phyloP scores from a whole-genome alignment of 2,329 filamentous ascomycete species.

The Fonsecaea nubica region DNA sequence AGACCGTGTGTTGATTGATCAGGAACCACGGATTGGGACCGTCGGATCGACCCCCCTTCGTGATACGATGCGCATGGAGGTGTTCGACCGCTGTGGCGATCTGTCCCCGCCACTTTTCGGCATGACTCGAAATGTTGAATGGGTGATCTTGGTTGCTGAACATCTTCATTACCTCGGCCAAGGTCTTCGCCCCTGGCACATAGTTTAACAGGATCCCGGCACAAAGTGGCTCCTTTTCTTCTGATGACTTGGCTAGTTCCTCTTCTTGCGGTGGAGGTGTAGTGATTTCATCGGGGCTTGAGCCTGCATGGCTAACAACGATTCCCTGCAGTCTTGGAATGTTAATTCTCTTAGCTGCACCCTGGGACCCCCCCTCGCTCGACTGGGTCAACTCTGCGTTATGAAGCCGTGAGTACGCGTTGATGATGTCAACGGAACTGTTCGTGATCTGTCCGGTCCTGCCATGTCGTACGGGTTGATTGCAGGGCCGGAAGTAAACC shows the following conservation, averaged over 20 bases:
- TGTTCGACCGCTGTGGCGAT: conserved; percentile 6
- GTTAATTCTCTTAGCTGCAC: neutral
- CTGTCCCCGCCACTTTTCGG: conserved; percentile 24
- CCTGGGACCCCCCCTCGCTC: neutral
- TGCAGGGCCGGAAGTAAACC: conserved; percentile 11
- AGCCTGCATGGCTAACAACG: conserved; percentile 16
- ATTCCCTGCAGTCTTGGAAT: conserved; percentile 21
- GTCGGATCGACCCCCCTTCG: conserved; percentile 10
- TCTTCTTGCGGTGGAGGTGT: neutral
- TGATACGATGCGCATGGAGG: conserved; percentile 16
- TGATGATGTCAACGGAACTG: conserved; percentile 17
- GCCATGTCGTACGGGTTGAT: conserved; percentile 1
- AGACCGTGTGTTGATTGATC: conserved; percentile 8
- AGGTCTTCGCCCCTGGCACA: conserved; percentile 15
- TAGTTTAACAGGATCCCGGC: conserved; percentile 22
- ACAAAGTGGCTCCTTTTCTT: neutral
- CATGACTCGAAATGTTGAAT: neutral
- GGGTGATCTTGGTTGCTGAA: neutral
- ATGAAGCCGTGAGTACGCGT: conserved; percentile 17
- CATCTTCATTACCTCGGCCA: conserved; percentile 1
- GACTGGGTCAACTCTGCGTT: neutral
- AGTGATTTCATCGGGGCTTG: neutral
- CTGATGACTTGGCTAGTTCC: neutral
- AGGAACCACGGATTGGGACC: neutral
- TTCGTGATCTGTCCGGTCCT: conserved; percentile 17